Evolutionary conservation across 1,284 basidiomycete species (phyloP).

Genomic region (Sporisorium scitamineum): DNA sequence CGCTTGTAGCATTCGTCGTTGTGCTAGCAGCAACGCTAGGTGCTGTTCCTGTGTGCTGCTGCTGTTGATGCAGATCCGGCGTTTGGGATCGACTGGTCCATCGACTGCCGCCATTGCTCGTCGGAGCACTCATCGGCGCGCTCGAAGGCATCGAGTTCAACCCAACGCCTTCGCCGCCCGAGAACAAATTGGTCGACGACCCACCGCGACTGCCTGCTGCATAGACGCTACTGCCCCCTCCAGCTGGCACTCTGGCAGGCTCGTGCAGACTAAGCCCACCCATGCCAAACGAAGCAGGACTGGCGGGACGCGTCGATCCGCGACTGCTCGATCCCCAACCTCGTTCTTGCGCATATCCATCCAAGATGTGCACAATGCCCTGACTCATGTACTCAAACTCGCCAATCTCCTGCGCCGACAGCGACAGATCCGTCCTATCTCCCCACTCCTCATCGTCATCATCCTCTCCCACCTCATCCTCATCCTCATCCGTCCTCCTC

Average conservation of each 20-base stretch:
- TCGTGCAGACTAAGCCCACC: constrained; percentile 41
- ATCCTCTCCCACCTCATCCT: constrained; percentile 29
- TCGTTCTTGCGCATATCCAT: constrained; percentile 55
- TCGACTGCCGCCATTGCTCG: constrained; percentile 42
- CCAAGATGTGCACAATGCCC: constrained; percentile 59
- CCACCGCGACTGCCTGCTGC: constrained; percentile 26
- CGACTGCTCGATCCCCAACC: constrained; percentile 43
- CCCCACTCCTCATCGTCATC: constrained; percentile 38
- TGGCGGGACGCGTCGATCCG: constrained; percentile 42
- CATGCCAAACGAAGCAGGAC: constrained; percentile 29
- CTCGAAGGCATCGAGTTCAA: constrained; percentile 15
- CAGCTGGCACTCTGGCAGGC: not conserved
- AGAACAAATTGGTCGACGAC: constrained; percentile 19
- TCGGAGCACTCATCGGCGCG: constrained; percentile 21
- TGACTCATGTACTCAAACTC: constrained; percentile 62
- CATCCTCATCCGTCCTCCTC: constrained; percentile 6
- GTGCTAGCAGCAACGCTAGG: constrained; percentile 20
- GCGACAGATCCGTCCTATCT: constrained; percentile 49
- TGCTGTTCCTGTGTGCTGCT: not conserved
- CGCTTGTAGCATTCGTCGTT: constrained; percentile 10
- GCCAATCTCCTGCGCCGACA: constrained; percentile 57
- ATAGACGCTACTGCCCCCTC: constrained; percentile 18
- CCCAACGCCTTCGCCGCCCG: not conserved
- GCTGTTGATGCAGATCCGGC: constrained; percentile 25
- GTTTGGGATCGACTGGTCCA: constrained; percentile 50